Percentiles rank a stretch among this genome's conserved stretches.
Conservation (phyloP, 345 rosid species). For the Raphanus sativus region DNA sequence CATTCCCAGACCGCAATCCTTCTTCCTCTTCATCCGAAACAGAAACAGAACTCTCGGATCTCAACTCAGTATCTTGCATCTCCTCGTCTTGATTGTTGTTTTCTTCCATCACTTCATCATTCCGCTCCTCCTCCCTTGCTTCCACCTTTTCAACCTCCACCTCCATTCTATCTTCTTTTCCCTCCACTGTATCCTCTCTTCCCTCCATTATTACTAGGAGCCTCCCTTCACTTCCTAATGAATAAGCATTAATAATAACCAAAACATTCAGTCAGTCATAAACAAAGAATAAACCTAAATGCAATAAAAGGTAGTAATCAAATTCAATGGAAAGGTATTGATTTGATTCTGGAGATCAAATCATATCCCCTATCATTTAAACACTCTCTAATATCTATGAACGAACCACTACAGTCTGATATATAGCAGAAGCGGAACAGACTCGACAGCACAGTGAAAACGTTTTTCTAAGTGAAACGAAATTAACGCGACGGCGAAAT, state of each 20-base stretch:
- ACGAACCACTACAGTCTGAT: constrained; percentile 13
- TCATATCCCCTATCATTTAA: neutral
- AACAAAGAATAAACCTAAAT: neutral
- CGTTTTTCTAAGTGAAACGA: neutral
- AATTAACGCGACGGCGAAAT: neutral
- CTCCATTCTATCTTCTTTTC: constrained; percentile 12
- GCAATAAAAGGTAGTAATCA: neutral
- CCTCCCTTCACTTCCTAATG: constrained; percentile 16
- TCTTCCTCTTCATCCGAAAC: constrained; percentile 60
- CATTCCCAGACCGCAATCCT: constrained; percentile 49
- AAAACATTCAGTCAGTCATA: neutral
- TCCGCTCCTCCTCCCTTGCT: neutral
- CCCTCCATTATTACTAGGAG: constrained; percentile 6
- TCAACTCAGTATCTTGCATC: constrained; percentile 43
- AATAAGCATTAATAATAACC: neutral
- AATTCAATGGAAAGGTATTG: neutral
- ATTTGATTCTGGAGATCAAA: constrained; percentile 12
- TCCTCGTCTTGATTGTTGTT: constrained; percentile 18
- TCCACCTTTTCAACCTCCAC: constrained; percentile 43
- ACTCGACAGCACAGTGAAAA: neutral
- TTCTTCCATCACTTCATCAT: constrained; percentile 31
- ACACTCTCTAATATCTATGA: constrained; percentile 21
- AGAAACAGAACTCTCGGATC: constrained; percentile 56
- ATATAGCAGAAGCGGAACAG: neutral
- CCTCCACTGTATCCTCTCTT: constrained; percentile 6